These are phyloP conservation scores for Epicoccum nigrum DNA, from an alignment of 2,329 filamentous ascomycete species.

Conservation along the genomic window DNA sequence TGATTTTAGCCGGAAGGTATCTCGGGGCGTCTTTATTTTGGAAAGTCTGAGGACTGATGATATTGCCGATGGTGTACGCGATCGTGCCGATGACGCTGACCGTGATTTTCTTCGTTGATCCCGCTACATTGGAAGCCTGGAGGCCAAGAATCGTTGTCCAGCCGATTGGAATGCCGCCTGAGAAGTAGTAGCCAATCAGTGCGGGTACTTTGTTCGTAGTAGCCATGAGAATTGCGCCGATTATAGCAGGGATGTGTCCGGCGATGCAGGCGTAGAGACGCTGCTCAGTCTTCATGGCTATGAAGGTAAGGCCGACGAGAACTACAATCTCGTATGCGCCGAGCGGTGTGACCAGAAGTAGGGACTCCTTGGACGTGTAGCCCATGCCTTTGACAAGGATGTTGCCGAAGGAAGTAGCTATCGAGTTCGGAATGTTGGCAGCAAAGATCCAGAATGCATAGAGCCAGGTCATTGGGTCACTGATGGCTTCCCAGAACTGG, in stretches of 20 bases:
- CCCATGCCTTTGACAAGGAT: conserved; percentile 50
- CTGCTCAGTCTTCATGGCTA: conserved; percentile 42
- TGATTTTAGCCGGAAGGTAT: conserved; percentile 49
- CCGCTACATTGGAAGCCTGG: conserved; percentile 40
- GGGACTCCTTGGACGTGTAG: conserved; percentile 39
- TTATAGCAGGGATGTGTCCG: conserved; percentile 46
- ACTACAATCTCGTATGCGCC: conserved; percentile 49
- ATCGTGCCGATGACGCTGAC: conserved; percentile 44
- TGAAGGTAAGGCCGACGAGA: conserved; percentile 46
- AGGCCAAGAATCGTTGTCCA: conserved; percentile 50
- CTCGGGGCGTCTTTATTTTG: conserved; percentile 35
- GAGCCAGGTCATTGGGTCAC: conserved; percentile 47
- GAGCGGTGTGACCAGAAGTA: conserved; percentile 35
- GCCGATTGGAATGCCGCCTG: conserved; percentile 47
- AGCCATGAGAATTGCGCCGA: conserved; percentile 49
- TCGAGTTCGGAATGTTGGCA: conserved; percentile 48
- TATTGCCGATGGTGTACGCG: conserved; percentile 50
- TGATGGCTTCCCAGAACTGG: conserved; percentile 45
- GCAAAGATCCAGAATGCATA: conserved; percentile 46
- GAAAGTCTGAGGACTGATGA: conserved; percentile 53
- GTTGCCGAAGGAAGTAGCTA: conserved; percentile 48
- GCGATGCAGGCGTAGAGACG: conserved; percentile 42
- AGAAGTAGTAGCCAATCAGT: conserved; percentile 35
- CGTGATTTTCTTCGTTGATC: conserved; percentile 45
- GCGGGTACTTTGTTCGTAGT: conserved; percentile 46